phyloP scores from a whole-genome alignment of 2,329 filamentous ascomycete species.

The Clarireedia homoeocarpa region DNA sequence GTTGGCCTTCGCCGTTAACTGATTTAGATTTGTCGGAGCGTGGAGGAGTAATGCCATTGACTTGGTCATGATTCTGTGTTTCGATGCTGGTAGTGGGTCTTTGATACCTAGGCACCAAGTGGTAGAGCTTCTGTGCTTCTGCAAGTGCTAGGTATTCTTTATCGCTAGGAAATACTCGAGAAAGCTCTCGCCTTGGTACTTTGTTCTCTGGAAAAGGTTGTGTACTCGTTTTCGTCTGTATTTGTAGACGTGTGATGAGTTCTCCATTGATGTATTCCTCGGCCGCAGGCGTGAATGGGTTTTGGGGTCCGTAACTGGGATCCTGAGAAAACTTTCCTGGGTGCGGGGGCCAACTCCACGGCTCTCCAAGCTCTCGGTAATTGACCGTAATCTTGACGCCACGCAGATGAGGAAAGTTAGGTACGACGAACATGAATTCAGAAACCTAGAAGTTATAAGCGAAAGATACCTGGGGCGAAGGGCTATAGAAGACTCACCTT shows the following conservation, averaged over 20 bases:
- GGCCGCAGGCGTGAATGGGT: constrained; percentile 47
- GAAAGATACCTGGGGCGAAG: neutral
- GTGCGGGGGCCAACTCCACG: constrained; percentile 9
- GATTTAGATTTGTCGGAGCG: constrained; percentile 26
- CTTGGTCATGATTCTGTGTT: constrained; percentile 12
- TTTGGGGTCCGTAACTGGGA: constrained; percentile 43
- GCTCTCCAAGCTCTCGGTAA: constrained; percentile 42
- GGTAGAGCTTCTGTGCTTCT: constrained; percentile 47
- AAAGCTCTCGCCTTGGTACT: constrained; percentile 44
- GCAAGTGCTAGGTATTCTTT: constrained; percentile 49
- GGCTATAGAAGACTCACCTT: constrained; percentile 38
- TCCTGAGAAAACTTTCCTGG: constrained; percentile 50
- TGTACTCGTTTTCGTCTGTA: constrained; percentile 38
- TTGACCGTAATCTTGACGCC: constrained; percentile 47
- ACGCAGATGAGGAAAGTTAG: constrained; percentile 50
- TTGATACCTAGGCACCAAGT: constrained; percentile 35
- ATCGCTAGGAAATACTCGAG: constrained; percentile 46
- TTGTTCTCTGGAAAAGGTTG: constrained; percentile 47
- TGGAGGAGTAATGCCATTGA: constrained; percentile 27
- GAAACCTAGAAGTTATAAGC: constrained; percentile 39
- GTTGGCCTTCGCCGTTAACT: constrained; percentile 14
- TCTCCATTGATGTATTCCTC: constrained; percentile 52
- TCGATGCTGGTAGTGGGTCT: neutral
- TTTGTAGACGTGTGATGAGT: constrained; percentile 34
- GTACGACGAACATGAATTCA: constrained; percentile 52